Base-by-base conservation (phyloP, 2,329 filamentous ascomycete species). In the Aureobasidium musti region DNA sequence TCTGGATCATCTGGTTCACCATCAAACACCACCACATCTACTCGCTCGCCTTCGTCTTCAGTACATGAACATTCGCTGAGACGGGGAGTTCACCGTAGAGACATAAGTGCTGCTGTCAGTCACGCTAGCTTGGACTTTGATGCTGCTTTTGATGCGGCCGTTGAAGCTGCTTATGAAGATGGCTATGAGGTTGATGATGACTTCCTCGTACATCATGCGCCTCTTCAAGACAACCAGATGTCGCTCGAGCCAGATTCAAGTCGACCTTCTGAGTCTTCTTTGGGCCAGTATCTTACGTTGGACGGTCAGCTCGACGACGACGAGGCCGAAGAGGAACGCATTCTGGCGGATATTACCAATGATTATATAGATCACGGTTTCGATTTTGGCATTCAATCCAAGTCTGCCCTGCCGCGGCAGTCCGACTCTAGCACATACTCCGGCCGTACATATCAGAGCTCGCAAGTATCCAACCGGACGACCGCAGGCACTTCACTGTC, bases 161-260 rank as follows among this genome's bases (percentile, higher is more conserved):
- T 98, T 10, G 95, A 98, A 77, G 94, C 94, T 60, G 95, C 94
- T 5, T 99, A 98, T 76, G 90, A 97, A 75, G 92, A 97, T 69
- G 91, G 91, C 0, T 91, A 92, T 69, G 92, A 97, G 74, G 90
- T 90, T 4, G 87, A 85, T 76, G 82, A 65, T 28, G 59, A 67
- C 5, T 61, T 63, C 43, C 45, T 65, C 26, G 37, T 37, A 28
- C 28, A 65, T 5, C 28, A 37, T 41, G n/a, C 10, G 7, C 33
- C 21, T 30, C 1, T 19, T 5, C 60, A 41, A 23, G 35, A 41
- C n/a, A 39, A 35, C 5, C 59, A 39, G 10, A 26, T 33, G 26
- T 26, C 33, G 8, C 35, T 23, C 8, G 59, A 28, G 21, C 43
- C 26, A 19, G 54, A 66, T 14, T 11, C 49, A 8, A 43, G 19